Percentiles rank a stretch among this genome's conserved stretches.
These are phyloP conservation scores for Glutinoglossum americanum DNA, from an alignment of 495 filamentous ascomycete genomes.

Conservation along the genomic window DNA sequence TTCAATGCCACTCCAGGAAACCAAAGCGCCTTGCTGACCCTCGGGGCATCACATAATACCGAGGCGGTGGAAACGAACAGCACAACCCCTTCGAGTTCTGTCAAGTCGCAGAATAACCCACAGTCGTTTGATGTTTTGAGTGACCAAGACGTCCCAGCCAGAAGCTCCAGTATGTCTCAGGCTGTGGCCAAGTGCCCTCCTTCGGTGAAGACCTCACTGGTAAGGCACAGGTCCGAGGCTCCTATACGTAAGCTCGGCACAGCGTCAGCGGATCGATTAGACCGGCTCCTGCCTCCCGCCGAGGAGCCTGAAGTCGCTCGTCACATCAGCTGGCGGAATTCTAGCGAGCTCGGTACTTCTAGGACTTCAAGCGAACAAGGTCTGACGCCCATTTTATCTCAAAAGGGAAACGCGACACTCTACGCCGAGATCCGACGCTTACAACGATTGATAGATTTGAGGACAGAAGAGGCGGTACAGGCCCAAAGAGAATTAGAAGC, in stretches of 20 bases:
- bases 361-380: not conserved
- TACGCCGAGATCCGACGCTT: conserved; percentile 24
- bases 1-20: not conserved
- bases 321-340: not conserved
- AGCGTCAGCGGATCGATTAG: not conserved
- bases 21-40: not conserved
- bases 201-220: not conserved
- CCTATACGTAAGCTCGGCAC: not conserved
- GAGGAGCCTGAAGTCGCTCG: not conserved
- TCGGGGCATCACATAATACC: not conserved
- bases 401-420: conserved; percentile 17
- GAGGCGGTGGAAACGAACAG: not conserved
- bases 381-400: not conserved
- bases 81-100: not conserved
- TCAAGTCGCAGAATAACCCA: not conserved
- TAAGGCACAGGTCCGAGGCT: not conserved
- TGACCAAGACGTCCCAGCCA: not conserved
- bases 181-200: not conserved
- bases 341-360: not conserved
- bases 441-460: conserved; percentile 20
- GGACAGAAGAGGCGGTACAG: conserved; percentile 20
- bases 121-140: not conserved
- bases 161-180: not conserved
- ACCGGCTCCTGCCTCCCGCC: not conserved
- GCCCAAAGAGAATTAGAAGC: conserved; percentile 22